Percentiles rank a stretch among this genome's conserved stretches.
These are phyloP conservation scores for Euphorbia lathyris DNA, from an alignment of 345 rosid genomes.

Conservation along the genomic window DNA sequence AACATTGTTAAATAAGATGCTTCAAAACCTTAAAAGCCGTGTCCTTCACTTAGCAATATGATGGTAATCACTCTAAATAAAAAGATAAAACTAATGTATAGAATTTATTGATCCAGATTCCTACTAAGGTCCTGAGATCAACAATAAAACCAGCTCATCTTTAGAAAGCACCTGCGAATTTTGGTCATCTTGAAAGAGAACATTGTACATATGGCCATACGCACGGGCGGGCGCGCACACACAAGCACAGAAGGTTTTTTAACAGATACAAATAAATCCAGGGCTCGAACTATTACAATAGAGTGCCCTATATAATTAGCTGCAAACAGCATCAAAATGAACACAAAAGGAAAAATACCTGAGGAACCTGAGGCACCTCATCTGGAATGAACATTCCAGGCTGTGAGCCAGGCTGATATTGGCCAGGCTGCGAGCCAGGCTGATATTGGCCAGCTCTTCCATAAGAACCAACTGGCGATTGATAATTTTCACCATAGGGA, in stretches of 20 bases:
- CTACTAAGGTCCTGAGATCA: background rate
- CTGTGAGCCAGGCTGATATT: slow-evolving; percentile 16
- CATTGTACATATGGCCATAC: no score
- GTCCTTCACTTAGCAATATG: no score
- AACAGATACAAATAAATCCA: background rate
- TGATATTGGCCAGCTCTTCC: no score
- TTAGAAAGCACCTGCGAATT: background rate
- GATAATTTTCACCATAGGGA: slow-evolving; percentile 62
- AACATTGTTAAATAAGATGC: background rate
- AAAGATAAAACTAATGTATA: background rate
- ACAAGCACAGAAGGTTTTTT: background rate
- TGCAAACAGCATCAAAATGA: background rate
- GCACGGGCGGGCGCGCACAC: no score
- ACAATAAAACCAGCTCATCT: slow-evolving; percentile 1
- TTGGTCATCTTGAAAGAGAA: background rate
- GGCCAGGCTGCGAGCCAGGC: slow-evolving; percentile 21
- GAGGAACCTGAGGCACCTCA: slow-evolving; percentile 52
- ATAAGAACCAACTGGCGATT: no score
- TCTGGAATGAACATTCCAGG: slow-evolving; percentile 61
- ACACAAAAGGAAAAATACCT: slow-evolving; percentile 41
- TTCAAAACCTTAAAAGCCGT: no score
- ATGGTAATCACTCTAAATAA: background rate
- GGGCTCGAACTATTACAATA: background rate
- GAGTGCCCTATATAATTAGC: background rate
- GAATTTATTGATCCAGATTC: background rate